Percentiles rank a stretch among this genome's conserved stretches.
phyloP scores from a whole-genome alignment of 805 yeast species.

The Zygosaccharomyces kombuchaensis region DNA sequence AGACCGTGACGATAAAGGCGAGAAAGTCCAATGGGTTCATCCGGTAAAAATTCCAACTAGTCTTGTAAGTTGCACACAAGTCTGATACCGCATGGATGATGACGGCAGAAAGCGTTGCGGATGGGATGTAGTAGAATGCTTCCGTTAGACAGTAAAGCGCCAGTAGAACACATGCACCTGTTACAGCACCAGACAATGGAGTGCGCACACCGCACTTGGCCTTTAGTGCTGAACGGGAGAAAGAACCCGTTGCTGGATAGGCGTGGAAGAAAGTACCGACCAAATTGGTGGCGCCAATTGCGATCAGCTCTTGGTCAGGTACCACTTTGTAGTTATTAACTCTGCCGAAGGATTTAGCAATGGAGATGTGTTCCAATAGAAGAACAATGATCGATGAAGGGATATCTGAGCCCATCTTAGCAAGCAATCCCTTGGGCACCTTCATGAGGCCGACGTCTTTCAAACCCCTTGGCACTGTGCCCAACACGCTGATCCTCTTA shows the following conservation, averaged over 20 bases:
- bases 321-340: constrained; percentile 83
- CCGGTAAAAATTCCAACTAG: constrained; percentile 65
- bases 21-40: constrained; percentile 69
- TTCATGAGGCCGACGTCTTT: constrained; percentile 68
- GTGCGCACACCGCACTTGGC: constrained; percentile 94
- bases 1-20: constrained; percentile 66
- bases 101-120: constrained; percentile 80
- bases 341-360: constrained; percentile 89
- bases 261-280: constrained; percentile 90
- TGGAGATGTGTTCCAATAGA: constrained; percentile 87
- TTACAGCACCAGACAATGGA: constrained; percentile 85
- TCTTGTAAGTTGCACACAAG: constrained; percentile 64
- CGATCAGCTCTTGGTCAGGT: constrained; percentile 91
- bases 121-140: constrained; percentile 86
- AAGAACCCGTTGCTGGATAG: constrained; percentile 94
- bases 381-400: constrained; percentile 84
- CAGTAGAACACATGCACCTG: constrained; percentile 82
- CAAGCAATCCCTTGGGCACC: constrained; percentile 55
- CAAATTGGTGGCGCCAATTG: constrained; percentile 87
- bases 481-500: constrained; percentile 53
- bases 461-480: constrained; percentile 79
- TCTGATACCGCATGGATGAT: constrained; percentile 93
- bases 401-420: constrained; percentile 64
- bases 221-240: constrained; percentile 89
- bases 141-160: constrained; percentile 81